Base-by-base conservation (phyloP, 306 rosid genomes). In the Notholithocarpus densiflorus region DNA sequence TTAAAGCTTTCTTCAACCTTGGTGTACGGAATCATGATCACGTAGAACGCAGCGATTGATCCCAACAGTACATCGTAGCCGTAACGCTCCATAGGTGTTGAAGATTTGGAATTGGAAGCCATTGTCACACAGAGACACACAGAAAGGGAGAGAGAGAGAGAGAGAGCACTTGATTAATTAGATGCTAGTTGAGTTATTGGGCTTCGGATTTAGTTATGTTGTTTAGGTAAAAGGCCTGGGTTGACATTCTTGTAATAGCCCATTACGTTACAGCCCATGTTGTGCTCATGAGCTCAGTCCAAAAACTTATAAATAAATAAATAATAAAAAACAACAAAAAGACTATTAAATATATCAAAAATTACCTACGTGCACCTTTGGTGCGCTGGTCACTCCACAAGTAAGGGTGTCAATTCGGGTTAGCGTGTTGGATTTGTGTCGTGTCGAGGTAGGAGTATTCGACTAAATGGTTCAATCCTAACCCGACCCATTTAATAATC, bases 1-100 rank as follows among this genome's bases (percentile, higher is more conserved):
- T 92, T 94, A 88, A 94, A 94, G 84, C 98, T 92, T 79, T 94
- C 97, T 81, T 94, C 98, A 45, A 94, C 98, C 89, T 94, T 92
- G 6, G 97, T 94, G 86, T 94, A 94, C 5, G 97, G 98, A 2
- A 85, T 85, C 80, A 77, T 85, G 71, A 92, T 69, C 23, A 87
- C 89, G 53, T 94, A 94, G 79, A 92, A 86, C 71, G 88, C 76
- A 55, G 92, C 84, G 12, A 92, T 80, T 56, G 93, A 87, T 77
- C 86, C 96, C 75, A 92, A 83, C 29, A 94, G 52, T 48, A 90
- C 76, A 82, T 94, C 98, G 80, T 92, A 89, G 69, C 94, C 90
- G 34, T 84, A 92, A 77, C 85, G 77, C 34, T 79, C 74, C n/a
- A 89, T n/a, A 79, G 82, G 81, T 15, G 57, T 82, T 53, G 86